These are phyloP conservation scores for Collybiopsis confluens DNA, from an alignment of 768 basidiomycete species.

Conservation along the genomic window DNA sequence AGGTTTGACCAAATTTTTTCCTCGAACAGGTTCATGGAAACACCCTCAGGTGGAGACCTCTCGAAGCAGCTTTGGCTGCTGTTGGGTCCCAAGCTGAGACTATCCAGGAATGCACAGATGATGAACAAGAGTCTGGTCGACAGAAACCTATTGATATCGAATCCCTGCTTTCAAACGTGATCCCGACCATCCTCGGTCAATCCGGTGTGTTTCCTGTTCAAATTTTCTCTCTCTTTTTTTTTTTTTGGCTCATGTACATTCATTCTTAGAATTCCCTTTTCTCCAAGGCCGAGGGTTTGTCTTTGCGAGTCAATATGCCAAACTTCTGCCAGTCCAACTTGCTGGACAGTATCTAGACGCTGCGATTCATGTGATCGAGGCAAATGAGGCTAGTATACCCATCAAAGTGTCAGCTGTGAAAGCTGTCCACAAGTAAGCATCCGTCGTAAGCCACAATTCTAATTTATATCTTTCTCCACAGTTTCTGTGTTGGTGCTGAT, in stretches of 20 bases:
- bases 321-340: constrained; percentile 64
- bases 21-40: too few species aligned
- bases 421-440: constrained; percentile 84
- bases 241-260: not conserved
- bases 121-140: constrained; percentile 62
- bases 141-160: constrained; percentile 74
- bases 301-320: constrained; percentile 86
- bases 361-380: constrained; percentile 81
- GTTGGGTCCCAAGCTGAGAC: constrained; percentile 79
- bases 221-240: too few species aligned
- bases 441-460: not conserved
- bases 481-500: constrained; percentile 67
- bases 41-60: constrained; percentile 76
- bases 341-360: constrained; percentile 86
- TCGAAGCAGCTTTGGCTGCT: constrained; percentile 81
- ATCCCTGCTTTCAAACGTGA: constrained; percentile 67
- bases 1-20: too few species aligned
- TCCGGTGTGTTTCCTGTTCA: constrained; percentile 57
- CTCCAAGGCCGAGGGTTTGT: constrained; percentile 93
- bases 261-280: constrained; percentile 72
- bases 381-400: constrained; percentile 64
- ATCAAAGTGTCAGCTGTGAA: constrained; percentile 94
- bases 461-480: constrained; percentile 19
- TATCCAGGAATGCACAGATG: constrained; percentile 72
- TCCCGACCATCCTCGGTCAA: constrained; percentile 71